phyloP scores from a whole-genome alignment of 148 eudicot species.

The Heliamphora exappendiculata region DNA sequence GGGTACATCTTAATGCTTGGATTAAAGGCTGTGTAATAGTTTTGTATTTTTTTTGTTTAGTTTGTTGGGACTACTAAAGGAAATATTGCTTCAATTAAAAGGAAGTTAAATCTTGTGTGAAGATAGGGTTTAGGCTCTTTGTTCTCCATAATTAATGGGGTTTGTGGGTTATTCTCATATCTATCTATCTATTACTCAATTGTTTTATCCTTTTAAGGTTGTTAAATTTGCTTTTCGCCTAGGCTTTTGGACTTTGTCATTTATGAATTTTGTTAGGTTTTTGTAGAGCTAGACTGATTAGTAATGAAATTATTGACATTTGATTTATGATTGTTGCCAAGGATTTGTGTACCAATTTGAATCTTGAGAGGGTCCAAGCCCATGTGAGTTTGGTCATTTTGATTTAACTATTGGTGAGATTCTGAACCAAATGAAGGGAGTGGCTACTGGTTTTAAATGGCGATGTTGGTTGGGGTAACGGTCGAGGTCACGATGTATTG shows the following conservation, averaged over 20 bases:
- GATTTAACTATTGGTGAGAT: neutral
- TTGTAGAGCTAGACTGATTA: neutral
- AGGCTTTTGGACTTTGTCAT: neutral
- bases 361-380: neutral
- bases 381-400: neutral
- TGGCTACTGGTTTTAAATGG: too few relatives aligned
- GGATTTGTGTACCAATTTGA: neutral
- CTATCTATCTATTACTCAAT: neutral
- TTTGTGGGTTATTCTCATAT: neutral
- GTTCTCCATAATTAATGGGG: neutral
- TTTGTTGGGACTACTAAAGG: neutral
- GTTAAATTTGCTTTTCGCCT: neutral
- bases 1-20: constrained; percentile 1
- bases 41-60: neutral
- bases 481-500: too few relatives aligned
- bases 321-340: neutral
- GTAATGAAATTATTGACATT: neutral
- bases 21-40: neutral
- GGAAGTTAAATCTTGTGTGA: neutral
- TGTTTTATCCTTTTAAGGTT: neutral
- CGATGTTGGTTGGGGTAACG: too few relatives aligned
- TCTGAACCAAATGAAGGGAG: neutral
- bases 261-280: neutral
- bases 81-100: neutral
- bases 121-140: constrained; percentile 1